phyloP scores from a whole-genome alignment of 768 basidiomycete species.

The Pleurotus djamor region DNA sequence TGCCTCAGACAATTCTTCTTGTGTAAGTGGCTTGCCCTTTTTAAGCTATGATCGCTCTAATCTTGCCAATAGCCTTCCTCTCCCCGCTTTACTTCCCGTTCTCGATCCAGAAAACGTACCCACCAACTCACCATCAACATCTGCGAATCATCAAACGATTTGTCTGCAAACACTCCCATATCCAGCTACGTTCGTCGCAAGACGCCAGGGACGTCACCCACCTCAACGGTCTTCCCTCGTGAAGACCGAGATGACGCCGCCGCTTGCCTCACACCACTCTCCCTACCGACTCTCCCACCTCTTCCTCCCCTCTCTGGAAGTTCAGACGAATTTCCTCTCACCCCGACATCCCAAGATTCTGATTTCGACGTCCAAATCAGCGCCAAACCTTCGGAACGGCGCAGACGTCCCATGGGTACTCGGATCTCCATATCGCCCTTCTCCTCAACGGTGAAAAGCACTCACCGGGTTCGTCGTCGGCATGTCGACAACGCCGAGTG shows the following conservation, averaged over 20 bases:
- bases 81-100: conserved; percentile 39
- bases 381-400: conserved; percentile 25
- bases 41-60: conserved; percentile 1
- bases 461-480: conserved; percentile 24
- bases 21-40: conserved; percentile 21
- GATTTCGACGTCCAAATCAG: conserved; percentile 14
- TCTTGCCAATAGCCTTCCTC: conserved; percentile 27
- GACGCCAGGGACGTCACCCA: conserved; percentile 73
- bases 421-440: conserved; percentile 42
- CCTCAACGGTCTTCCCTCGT: conserved; percentile 59
- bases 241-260: conserved; percentile 37
- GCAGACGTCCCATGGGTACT: conserved; percentile 37
- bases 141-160: conserved; percentile 48
- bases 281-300: conserved; percentile 63
- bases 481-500: conserved; percentile 3
- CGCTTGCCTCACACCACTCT: conserved; percentile 47
- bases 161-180: conserved; percentile 70
- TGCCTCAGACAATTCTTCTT: conserved; percentile 36
- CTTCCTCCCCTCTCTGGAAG: conserved; percentile 43
- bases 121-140: conserved; percentile 35
- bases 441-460: conserved; percentile 21
- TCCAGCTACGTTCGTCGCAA: conserved; percentile 79
- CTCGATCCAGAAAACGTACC: conserved; percentile 31
- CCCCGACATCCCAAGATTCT: conserved; percentile 22
- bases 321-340: conserved; percentile 40